phyloP scores from a whole-genome alignment of 2,329 filamentous ascomycete species.

The Graphiopsis chlorocephala region DNA sequence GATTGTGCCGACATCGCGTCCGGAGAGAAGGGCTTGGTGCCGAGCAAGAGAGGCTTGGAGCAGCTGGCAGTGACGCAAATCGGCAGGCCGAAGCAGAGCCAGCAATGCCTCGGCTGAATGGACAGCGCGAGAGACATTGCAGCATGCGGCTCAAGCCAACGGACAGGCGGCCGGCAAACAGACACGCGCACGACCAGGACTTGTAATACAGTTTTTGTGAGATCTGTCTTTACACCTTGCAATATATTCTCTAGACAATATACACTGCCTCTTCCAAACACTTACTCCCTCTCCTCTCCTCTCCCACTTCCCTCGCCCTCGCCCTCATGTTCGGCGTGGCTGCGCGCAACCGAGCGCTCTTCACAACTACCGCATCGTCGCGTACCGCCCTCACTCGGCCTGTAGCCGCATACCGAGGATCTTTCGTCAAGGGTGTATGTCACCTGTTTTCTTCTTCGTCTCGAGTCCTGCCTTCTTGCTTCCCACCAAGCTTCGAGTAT shows the following conservation, averaged over 20 bases:
- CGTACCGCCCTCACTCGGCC: slow-evolving; percentile 7
- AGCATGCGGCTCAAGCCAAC: slow-evolving; percentile 5
- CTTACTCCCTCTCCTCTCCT: neutral
- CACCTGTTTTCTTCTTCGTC: neutral
- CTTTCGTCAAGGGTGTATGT: slow-evolving; percentile 15
- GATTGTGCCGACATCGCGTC: neutral
- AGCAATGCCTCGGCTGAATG: slow-evolving; percentile 5
- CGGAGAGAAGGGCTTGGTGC: slow-evolving; percentile 9
- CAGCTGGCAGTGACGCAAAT: neutral
- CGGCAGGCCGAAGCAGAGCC: neutral
- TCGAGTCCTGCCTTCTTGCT: neutral
- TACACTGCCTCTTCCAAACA: neutral
- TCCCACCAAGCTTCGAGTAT: neutral
- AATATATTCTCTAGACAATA: neutral
- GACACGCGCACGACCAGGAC: neutral
- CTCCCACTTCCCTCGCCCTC: neutral
- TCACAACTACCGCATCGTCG: slow-evolving; percentile 19
- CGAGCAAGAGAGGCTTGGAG: neutral
- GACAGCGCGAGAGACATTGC: slow-evolving; percentile 1
- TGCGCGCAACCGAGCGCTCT: slow-evolving; percentile 24
- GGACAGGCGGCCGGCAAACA: slow-evolving; percentile 5
- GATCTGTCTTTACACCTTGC: neutral
- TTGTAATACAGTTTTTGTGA: neutral
- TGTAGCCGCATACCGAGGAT: slow-evolving; percentile 17
- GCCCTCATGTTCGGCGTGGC: slow-evolving; percentile 27